These are phyloP conservation scores for Lodderomyces jiufengensis DNA, from an alignment of 1,139 yeast genomes.

Conservation along the genomic window DNA sequence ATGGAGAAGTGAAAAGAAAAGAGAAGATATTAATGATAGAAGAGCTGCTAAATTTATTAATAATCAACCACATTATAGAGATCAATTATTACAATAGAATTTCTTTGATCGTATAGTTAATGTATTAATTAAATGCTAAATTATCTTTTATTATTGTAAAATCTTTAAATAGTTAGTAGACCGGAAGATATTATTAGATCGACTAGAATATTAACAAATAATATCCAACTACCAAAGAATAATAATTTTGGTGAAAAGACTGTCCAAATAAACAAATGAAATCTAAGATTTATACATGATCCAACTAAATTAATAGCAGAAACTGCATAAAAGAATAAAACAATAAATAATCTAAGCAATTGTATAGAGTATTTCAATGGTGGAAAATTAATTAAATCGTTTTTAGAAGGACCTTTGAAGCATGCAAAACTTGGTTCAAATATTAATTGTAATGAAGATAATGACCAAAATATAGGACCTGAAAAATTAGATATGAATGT, in stretches of 20 bases:
- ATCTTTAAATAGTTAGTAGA: conserved; percentile 13
- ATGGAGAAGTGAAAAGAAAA: conserved; percentile 70
- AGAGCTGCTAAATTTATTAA: conserved; percentile 79
- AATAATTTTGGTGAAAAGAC: conserved; percentile 92
- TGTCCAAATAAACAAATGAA: conserved; percentile 93
- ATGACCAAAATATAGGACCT: conserved; percentile 81
- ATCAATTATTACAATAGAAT: conserved; percentile 73
- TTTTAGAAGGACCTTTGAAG: conserved; percentile 10
- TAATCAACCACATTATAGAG: conserved; percentile 89
- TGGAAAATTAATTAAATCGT: conserved; percentile 16
- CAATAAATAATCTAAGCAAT: conserved; percentile 33
- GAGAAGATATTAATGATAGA: conserved; percentile 69
- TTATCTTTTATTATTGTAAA: conserved; percentile 2
- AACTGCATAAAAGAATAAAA: conserved; percentile 54
- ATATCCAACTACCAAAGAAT: conserved; percentile 75
- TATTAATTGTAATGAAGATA: conserved; percentile 47
- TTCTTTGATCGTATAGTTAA: conserved; percentile 1
- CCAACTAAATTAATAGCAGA: conserved; percentile 56
- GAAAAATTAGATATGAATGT: conserved; percentile 82
- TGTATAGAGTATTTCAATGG: conserved; percentile 31
- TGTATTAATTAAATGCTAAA: conserved; percentile 2
- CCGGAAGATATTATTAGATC: conserved; percentile 28
- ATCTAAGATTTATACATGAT: conserved; percentile 73
- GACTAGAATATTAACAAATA: conserved; percentile 45
- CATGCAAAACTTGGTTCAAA: conserved; percentile 26